phyloP scores from a whole-genome alignment of 306 rosid genomes.

The Castanea sativa region DNA sequence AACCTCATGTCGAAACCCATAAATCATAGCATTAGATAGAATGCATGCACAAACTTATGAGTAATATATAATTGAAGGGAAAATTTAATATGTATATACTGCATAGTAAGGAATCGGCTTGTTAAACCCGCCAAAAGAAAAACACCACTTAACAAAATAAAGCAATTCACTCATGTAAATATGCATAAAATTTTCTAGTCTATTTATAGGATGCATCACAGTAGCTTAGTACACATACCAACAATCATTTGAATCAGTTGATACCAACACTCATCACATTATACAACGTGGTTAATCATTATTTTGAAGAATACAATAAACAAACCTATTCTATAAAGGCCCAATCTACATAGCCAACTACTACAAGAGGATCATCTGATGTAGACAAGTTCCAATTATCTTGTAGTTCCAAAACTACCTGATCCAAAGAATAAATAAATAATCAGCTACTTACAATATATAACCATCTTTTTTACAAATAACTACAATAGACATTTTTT shows the following conservation, averaged over 20 bases:
- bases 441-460: constrained; percentile 2
- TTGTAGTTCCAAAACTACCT: constrained; percentile 89
- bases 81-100: constrained; percentile 3
- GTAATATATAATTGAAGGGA: too few relatives aligned
- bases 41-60: too few relatives aligned
- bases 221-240: too few relatives aligned
- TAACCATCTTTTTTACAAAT: not conserved
- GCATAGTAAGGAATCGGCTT: not conserved
- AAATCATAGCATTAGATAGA: too few relatives aligned
- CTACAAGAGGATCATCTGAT: constrained; percentile 77
- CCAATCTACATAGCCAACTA: constrained; percentile 64
- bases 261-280: constrained; percentile 4
- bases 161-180: not conserved
- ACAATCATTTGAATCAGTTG: constrained; percentile 9
- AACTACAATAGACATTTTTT: not conserved
- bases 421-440: constrained; percentile 8
- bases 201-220: not conserved
- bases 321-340: constrained; percentile 64
- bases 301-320: constrained; percentile 16
- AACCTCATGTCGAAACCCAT: too few relatives aligned
- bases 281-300: constrained; percentile 1
- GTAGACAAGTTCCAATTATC: constrained; percentile 71
- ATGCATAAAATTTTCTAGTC: constrained; percentile 12
- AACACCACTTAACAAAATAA: not conserved
- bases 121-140: not conserved